Conservation (phyloP, 2,329 filamentous ascomycete species). For the Microsporum ferrugineum region DNA sequence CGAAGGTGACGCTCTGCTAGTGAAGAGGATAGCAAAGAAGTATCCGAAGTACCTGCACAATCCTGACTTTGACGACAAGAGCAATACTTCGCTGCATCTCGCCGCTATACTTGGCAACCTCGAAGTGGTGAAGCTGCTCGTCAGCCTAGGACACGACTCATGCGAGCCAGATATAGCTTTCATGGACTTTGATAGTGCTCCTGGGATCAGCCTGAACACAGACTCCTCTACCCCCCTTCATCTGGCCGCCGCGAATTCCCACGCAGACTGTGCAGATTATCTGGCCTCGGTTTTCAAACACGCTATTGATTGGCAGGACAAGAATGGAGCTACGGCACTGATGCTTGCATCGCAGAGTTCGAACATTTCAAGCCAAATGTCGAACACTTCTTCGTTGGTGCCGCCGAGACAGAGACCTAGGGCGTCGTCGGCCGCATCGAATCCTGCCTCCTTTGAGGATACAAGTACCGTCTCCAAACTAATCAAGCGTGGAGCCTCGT, state of each 20-base stretch:
- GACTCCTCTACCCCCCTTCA: slow-evolving; percentile 71
- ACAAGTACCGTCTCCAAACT: slow-evolving; percentile 21
- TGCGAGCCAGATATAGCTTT: slow-evolving; percentile 24
- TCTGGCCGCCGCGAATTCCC: slow-evolving; percentile 58
- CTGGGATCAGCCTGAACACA: slow-evolving; percentile 63
- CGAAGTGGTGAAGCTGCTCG: slow-evolving; percentile 56
- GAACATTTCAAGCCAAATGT: slow-evolving; percentile 14
- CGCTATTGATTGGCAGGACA: slow-evolving; percentile 55
- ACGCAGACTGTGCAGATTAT: slow-evolving; percentile 61
- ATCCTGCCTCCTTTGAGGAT: slow-evolving; percentile 19
- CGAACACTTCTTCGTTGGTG: slow-evolving; percentile 16
- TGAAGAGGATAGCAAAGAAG: slow-evolving; percentile 62
- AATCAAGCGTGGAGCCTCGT: slow-evolving; percentile 29
- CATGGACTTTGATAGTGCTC: slow-evolving; percentile 20
- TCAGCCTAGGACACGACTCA: slow-evolving; percentile 65
- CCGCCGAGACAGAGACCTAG: slow-evolving; percentile 15
- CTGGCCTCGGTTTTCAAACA: slow-evolving; percentile 54
- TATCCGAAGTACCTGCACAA: slow-evolving; percentile 64
- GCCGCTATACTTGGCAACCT: slow-evolving; percentile 62
- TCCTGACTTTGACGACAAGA: slow-evolving; percentile 62
- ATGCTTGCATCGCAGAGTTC: slow-evolving; percentile 32
- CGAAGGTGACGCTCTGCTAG: slow-evolving; percentile 59
- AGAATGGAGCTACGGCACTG: slow-evolving; percentile 45
- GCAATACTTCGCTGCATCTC: slow-evolving; percentile 75
- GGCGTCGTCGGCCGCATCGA: slow-evolving; percentile 13